Percentiles rank a stretch among this genome's conserved stretches.
These are phyloP conservation scores for Podaxis sp. DNA, from an alignment of 768 basidiomycete genomes.

Conservation along the genomic window DNA sequence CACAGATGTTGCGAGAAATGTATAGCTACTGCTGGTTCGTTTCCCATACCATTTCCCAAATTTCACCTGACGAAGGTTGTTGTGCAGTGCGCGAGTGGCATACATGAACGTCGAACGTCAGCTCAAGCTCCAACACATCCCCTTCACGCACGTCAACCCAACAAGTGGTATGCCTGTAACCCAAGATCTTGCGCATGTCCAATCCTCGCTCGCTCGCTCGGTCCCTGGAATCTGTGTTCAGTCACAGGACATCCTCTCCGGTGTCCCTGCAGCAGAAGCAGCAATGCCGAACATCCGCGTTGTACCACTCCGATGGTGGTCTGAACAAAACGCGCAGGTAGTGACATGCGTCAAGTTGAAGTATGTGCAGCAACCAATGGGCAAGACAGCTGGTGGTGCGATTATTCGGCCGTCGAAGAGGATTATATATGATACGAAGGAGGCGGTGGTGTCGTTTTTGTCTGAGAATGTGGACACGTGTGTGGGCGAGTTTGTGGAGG, in stretches of 20 bases:
- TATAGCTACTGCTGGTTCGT: slow-evolving; percentile 86
- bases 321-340: slow-evolving; percentile 66
- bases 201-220: slow-evolving; percentile 72
- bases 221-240: slow-evolving; percentile 84
- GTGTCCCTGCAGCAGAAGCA: slow-evolving; percentile 84
- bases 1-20: slow-evolving; percentile 70
- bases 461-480: slow-evolving; percentile 86
- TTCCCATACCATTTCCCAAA: neutral
- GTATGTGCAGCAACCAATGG: slow-evolving; percentile 84
- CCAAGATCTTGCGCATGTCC: slow-evolving; percentile 51
- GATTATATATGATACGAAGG: slow-evolving; percentile 86
- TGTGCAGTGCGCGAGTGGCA: slow-evolving; percentile 78
- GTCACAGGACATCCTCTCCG: slow-evolving; percentile 76
- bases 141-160: slow-evolving; percentile 73
- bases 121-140: slow-evolving; percentile 78
- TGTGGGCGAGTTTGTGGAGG: slow-evolving; percentile 87
- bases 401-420: slow-evolving; percentile 83
- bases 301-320: slow-evolving; percentile 92
- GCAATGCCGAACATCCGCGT: slow-evolving; percentile 92
- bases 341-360: slow-evolving; percentile 90
- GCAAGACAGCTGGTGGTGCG: slow-evolving; percentile 60
- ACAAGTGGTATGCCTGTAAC: slow-evolving; percentile 36
- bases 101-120: slow-evolving; percentile 87
- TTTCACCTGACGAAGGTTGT: neutral
- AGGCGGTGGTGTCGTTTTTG: slow-evolving; percentile 86